Percentiles rank a stretch among this genome's conserved stretches.
Conservation (phyloP, 148 eudicot species). For the Camellia sinensis region DNA sequence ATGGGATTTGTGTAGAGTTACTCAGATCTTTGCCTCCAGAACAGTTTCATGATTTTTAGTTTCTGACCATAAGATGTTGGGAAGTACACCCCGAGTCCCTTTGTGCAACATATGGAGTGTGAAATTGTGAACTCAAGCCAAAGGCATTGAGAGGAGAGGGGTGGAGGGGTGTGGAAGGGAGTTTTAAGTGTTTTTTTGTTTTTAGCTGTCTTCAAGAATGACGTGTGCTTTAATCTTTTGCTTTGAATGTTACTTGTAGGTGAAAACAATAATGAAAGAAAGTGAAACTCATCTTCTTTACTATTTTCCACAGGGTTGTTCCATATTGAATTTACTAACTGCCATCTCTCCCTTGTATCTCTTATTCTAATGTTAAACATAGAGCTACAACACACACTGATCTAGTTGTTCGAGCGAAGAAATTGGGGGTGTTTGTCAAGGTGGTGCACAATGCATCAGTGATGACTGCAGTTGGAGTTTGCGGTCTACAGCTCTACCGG, state of each 20-base stretch:
- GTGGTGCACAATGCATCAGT: conserved; percentile 90
- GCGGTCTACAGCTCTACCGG: conserved; percentile 90
- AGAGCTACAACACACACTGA: conserved; percentile 96
- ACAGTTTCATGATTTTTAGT: too few species aligned
- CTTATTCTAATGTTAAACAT: not conserved
- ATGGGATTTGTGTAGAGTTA: not conserved
- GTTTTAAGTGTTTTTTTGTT: too few species aligned
- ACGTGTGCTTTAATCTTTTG: not conserved
- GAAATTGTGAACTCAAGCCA: too few species aligned
- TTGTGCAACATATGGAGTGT: too few species aligned
- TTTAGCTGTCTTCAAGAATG: not conserved
- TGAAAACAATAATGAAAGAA: not conserved
- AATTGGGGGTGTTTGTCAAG: conserved; percentile 67
- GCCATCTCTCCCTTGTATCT: not conserved
- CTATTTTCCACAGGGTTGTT: not conserved
- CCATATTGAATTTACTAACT: not conserved
- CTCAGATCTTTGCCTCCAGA: too few species aligned
- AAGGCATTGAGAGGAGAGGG: too few species aligned
- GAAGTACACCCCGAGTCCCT: too few species aligned
- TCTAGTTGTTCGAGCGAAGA: conserved; percentile 91
- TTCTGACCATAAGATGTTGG: too few species aligned
- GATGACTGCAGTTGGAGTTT: conserved; percentile 89
- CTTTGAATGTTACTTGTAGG: not conserved
- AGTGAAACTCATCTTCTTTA: not conserved
- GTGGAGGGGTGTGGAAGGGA: too few species aligned